Evolutionary conservation across 2,329 filamentous ascomycete genomes (phyloP), one percentile per base, ranked within the genome.

Genomic region (Aureobasidium sp.): DNA sequence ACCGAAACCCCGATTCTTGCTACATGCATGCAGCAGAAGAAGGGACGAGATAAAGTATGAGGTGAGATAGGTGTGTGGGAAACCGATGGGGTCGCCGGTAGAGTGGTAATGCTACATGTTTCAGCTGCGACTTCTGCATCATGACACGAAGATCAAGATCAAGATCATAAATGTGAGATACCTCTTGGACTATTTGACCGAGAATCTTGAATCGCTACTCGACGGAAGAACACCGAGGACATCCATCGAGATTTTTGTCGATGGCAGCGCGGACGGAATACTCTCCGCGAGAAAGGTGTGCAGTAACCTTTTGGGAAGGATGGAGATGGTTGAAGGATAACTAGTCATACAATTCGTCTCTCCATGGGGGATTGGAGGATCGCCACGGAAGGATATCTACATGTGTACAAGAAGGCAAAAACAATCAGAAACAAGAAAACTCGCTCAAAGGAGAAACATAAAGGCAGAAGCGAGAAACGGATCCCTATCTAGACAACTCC

Each of bases 291-390:
- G 3, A n/a, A 27, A 27, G 15, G 52, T 44, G 27, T 37, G 25
- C n/a, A 8, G 52, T 25, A 25, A 55, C 3, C 9, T 32, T 41
- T 21, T 44, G 52, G 27, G 16, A 55, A 44, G 52, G 39, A 55
- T 55, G 8, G n/a, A 34, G 37, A 55, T 44, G 54, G n/a, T 42
- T 29, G 25, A 47, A 27, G 42, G 25, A 37, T 29, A 47, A 58
- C 41, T 58, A 58, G 30, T 58, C 27, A 37, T 58, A 58, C 54
- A 58, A 37, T 58, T 55, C 52, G 29, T 9, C 37, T 42, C 25
- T 41, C 27, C n/a, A 53, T 34, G n/a, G 21, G 16, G 32, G 34
- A 37, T 15, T 37, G 34, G 39, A 34, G n/a, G 29, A 55, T 44
- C n/a, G 21, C 29, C 21, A 21, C 21, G 21, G 32, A 15, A 9